phyloP scores from a whole-genome alignment of 495 filamentous ascomycete genomes.

The Penicillium salamii region DNA sequence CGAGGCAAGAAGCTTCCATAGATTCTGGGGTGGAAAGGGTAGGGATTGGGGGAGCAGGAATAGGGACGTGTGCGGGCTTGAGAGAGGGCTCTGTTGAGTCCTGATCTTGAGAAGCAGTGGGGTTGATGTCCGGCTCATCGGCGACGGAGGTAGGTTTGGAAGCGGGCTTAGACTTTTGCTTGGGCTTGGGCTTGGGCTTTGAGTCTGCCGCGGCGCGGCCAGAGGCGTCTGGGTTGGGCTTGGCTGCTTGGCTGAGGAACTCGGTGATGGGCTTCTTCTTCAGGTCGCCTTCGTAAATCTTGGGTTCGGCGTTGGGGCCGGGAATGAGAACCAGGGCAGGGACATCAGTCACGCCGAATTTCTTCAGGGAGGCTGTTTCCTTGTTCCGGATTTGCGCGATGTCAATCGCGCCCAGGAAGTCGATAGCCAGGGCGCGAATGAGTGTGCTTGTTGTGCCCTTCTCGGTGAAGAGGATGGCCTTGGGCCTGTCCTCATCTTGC shows the following conservation, averaged over 20 bases:
- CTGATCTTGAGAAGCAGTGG: conserved; percentile 42
- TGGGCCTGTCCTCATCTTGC: conserved; percentile 69
- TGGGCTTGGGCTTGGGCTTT: conserved; percentile 47
- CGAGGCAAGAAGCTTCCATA: conserved; percentile 69
- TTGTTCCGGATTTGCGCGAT: conserved; percentile 86
- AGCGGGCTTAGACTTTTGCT: conserved; percentile 38
- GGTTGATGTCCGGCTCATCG: conserved; percentile 39
- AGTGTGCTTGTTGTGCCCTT: conserved; percentile 85
- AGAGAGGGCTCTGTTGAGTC: conserved; percentile 15
- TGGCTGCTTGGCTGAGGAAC: conserved; percentile 76
- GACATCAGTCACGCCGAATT: conserved; percentile 73
- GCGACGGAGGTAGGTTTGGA: conserved; percentile 23
- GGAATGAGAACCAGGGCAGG: conserved; percentile 82
- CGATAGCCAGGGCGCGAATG: conserved; percentile 81
- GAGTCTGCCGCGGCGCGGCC: conserved; percentile 33
- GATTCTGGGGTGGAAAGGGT: conserved; percentile 55
- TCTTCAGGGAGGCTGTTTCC: conserved; percentile 65
- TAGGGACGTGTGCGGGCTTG: conserved; percentile 48
- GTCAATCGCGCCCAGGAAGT: conserved; percentile 78
- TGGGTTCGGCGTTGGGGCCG: conserved; percentile 61
- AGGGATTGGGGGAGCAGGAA: conserved; percentile 39
- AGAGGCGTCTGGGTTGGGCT: conserved; percentile 64
- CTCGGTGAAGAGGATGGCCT: conserved; percentile 91
- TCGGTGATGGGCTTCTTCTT: conserved; percentile 79
- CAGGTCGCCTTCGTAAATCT: conserved; percentile 79